Base-by-base conservation (phyloP, 495 filamentous ascomycete genomes). In the Entonaema liquescens region DNA sequence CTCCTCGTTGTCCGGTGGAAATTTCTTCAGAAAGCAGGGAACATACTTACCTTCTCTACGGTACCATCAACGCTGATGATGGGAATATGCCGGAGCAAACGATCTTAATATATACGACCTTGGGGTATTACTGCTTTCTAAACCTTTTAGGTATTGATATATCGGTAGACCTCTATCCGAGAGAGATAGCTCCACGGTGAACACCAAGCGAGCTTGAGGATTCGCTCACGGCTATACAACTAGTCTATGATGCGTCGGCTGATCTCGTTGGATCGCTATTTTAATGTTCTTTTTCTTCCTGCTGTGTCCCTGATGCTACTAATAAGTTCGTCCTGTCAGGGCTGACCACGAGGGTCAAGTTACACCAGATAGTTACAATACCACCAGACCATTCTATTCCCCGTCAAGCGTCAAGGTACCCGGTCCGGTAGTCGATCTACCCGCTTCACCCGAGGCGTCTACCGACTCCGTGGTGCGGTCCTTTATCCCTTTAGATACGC, bases 251-350 rank as follows among this genome's bases (percentile, higher is more conserved):
- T 50, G 56, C 44, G 29, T 57, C 64, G 38, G 42, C 57, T 36
- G n/a, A 53, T 47, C 25, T 59, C 19, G 25, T 60, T 57, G 23
- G 13, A 40, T 60, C 44, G 31, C 33, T 60, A 53, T 44, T 52
- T 61, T 42, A 55, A 61, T 56, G 28, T 52, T 49, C 15, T 55
- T 21, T 52, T 55, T 19, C 55, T 31, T 42, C 49, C 53, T 68
- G 65, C 21, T n/a, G 65, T 72, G 36, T 54, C 54, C 60, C 56
- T 68, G 65, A 61, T 44, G 49, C 53, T 61, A 68, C 61, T 65
- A 35, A 59, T 44, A 49, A 59, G 50, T 31, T 65, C 65, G 40
- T 67, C 62, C 69, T 67, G 44, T 68, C 56, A 67, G 36, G 52
- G 47, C 57, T 44, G 56, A 62, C 65, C 56, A 72, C 65, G 65